These are phyloP conservation scores for Geranomyces michiganensis DNA, from an alignment of 192 early-diverging fungal genomes.

Conservation along the genomic window DNA sequence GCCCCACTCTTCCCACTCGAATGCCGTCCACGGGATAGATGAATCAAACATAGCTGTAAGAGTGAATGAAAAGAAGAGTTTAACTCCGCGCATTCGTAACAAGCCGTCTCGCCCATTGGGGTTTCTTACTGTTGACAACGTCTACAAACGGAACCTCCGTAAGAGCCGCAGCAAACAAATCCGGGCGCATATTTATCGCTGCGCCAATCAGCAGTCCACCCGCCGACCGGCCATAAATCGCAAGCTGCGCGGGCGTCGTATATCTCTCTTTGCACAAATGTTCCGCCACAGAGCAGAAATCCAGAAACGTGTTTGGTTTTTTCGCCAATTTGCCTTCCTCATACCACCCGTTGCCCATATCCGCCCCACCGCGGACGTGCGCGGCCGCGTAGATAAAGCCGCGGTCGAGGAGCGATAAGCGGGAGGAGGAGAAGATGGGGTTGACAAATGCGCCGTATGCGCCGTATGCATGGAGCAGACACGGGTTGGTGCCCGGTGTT, in stretches of 20 bases:
- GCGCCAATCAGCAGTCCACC: constrained; percentile 52
- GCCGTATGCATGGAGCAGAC: constrained; percentile 46
- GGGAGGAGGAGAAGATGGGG: constrained; percentile 30
- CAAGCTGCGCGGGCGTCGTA: constrained; percentile 36
- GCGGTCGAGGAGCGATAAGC: constrained; percentile 42
- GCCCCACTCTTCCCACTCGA: constrained; percentile 53
- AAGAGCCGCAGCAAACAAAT: constrained; percentile 39
- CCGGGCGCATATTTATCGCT: constrained; percentile 47
- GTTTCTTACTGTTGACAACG: constrained; percentile 45
- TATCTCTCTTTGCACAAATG: constrained; percentile 42
- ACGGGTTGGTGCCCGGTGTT: constrained; percentile 33
- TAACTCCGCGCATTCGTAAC: too few species aligned
- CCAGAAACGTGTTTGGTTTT: constrained; percentile 48
- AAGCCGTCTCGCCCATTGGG: too few species aligned
- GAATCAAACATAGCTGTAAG: constrained; percentile 46
- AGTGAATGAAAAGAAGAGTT: too few species aligned
- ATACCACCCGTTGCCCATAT: constrained; percentile 50
- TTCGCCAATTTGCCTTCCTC: constrained; percentile 48
- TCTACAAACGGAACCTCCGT: constrained; percentile 52
- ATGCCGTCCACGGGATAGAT: constrained; percentile 44
- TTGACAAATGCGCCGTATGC: constrained; percentile 41
- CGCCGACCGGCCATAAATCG: constrained; percentile 44
- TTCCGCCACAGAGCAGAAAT: constrained; percentile 45
- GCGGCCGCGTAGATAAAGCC: constrained; percentile 50
- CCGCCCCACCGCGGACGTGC: constrained; percentile 49